A percentile compares a stretch with the other conserved stretches of the same genome.
These are phyloP conservation scores for Phanerodontia chrysosporium DNA, from an alignment of 768 basidiomycete species.

Conservation along the genomic window DNA sequence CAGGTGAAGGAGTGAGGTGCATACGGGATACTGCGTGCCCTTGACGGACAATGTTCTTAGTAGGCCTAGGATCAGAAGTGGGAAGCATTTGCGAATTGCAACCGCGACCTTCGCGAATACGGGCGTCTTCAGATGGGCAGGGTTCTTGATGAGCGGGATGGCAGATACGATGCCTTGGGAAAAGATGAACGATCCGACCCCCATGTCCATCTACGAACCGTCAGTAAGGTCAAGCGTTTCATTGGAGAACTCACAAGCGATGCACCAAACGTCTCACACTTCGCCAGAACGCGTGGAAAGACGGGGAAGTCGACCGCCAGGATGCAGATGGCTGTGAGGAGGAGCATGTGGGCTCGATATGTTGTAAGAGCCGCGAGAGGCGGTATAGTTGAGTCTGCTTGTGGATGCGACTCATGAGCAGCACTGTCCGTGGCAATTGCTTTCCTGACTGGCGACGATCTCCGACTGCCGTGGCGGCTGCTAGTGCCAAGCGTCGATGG, in stretches of 20 bases:
- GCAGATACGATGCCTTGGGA: conserved; percentile 93
- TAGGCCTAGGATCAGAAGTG: conserved; percentile 70
- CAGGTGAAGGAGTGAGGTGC: conserved; percentile 18
- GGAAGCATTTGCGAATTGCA: conserved; percentile 55
- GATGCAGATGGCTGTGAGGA: conserved; percentile 87
- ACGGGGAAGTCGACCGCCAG: conserved; percentile 94
- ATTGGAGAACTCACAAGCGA: conserved; percentile 63
- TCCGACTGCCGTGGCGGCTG: conserved; percentile 12
- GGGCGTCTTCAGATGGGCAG: conserved; percentile 45
- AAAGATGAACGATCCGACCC: conserved; percentile 96
- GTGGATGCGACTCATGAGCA: neutral
- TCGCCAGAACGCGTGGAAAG: conserved; percentile 84
- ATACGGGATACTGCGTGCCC: conserved; percentile 88
- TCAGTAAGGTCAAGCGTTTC: neutral
- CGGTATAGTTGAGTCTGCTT: conserved; percentile 15
- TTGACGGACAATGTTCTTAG: conserved; percentile 84
- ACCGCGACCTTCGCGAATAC: conserved; percentile 45
- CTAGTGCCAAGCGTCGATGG: conserved; percentile 37
- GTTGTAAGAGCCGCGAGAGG: conserved; percentile 75
- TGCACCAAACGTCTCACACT: conserved; percentile 92
- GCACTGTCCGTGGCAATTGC: neutral
- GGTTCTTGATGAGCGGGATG: conserved; percentile 68
- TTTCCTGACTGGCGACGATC: conserved; percentile 10
- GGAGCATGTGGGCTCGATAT: conserved; percentile 93
- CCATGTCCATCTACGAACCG: conserved; percentile 83